Percentiles rank a stretch among this genome's conserved stretches.
These are phyloP conservation scores for Ambrosia hybrid DNA, from an alignment of 140 eudicot species.

Conservation along the genomic window DNA sequence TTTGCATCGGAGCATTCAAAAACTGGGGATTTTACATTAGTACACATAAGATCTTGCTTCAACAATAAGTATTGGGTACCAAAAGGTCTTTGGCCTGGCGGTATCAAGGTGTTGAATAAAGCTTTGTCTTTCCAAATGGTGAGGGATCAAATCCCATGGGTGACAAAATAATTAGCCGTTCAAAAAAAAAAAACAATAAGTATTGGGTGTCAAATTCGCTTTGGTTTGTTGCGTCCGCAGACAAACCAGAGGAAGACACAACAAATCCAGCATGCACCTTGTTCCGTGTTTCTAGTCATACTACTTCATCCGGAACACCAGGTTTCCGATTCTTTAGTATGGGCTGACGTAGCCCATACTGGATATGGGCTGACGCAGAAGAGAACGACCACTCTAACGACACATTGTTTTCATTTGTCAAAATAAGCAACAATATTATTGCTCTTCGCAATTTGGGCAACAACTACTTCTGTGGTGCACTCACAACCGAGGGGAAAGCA, in stretches of 20 bases:
- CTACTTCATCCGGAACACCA: not conserved
- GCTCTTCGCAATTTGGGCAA: constrained; percentile 13
- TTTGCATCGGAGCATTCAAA: not conserved
- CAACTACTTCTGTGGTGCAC: not conserved
- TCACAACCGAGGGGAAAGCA: not conserved
- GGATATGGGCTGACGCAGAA: constrained; percentile 19
- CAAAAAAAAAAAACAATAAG: no score
- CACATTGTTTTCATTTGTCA: constrained; percentile 9
- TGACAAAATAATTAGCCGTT: no score
- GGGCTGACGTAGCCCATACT: not conserved
- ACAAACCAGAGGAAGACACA: constrained; percentile 15
- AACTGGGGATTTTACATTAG: not conserved
- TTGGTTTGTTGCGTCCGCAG: not conserved
- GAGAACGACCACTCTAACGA: not conserved
- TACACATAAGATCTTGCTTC: constrained; percentile 13
- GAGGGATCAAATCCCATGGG: no score
- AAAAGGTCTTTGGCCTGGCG: fast-evolving
- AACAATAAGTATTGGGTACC: not conserved
- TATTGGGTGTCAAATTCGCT: not conserved
- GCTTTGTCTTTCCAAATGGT: no score
- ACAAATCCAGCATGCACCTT: constrained; percentile 12
- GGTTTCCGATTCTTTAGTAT: not conserved
- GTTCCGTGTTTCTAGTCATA: not conserved
- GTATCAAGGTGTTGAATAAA: no score
- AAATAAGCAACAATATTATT: not conserved